Conservation (phyloP, 2,329 filamentous ascomycete genomes). For the Talaromyces sp. region DNA sequence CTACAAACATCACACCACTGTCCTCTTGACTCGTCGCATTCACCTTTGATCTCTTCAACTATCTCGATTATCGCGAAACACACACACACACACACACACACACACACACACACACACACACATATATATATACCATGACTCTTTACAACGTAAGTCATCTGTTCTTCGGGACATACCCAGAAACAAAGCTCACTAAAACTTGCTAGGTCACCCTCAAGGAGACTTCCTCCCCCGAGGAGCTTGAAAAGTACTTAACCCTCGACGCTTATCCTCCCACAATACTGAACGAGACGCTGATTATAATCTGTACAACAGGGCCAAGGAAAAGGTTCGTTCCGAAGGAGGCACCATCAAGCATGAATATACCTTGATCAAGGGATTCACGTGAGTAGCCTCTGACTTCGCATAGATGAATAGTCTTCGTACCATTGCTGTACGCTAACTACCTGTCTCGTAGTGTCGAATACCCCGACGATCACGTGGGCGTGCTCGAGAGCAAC, state of each 20-base stretch:
- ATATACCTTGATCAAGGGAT: slow-evolving; percentile 85
- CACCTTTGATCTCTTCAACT: not conserved
- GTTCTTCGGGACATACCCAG: not conserved
- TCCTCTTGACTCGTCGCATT: not conserved
- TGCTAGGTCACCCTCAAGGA: slow-evolving; percentile 74
- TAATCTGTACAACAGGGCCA: slow-evolving; percentile 54
- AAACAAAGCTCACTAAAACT: slow-evolving; percentile 6
- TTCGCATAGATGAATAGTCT: not conserved
- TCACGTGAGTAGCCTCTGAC: slow-evolving; percentile 66
- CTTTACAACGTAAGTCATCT: slow-evolving; percentile 12
- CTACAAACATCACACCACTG: not conserved
- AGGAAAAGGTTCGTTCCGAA: slow-evolving; percentile 68
- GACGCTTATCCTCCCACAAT: slow-evolving; percentile 12
- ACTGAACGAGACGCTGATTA: slow-evolving; percentile 18
- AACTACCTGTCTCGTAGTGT: slow-evolving; percentile 48
- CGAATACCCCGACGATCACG: slow-evolving; percentile 63
- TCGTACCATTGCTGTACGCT: too few relatives aligned
- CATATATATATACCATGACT: not conserved
- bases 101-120: not conserved
- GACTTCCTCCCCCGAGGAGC: slow-evolving; percentile 61
- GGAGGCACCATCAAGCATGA: slow-evolving; percentile 82
- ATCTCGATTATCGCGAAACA: not conserved
- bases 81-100: not conserved
- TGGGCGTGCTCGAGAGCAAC: slow-evolving; percentile 63
- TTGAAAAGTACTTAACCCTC: slow-evolving; percentile 55